phyloP scores from a whole-genome alignment of 1,139 yeast genomes.

The Geotrichum aggregatum region DNA sequence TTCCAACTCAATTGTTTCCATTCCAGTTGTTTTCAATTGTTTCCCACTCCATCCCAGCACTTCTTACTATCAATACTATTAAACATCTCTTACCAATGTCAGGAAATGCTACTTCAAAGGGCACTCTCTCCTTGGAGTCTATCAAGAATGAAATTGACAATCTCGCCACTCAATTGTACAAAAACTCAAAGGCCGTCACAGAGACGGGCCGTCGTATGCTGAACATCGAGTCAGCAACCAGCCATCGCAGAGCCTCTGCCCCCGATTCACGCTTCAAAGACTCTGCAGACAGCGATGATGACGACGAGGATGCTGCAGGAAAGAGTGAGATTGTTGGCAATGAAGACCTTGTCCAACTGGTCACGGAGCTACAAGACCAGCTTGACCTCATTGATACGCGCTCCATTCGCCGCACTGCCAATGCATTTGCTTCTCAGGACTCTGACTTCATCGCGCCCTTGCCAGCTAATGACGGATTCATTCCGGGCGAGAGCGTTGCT shows the following conservation, averaged over 20 bases:
- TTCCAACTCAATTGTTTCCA: neutral
- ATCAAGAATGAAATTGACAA: conserved; percentile 29
- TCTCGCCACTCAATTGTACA: conserved; percentile 33
- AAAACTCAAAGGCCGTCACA: conserved; percentile 41
- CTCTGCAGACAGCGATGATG: conserved; percentile 16
- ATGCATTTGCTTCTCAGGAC: conserved; percentile 37
- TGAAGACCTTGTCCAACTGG: conserved; percentile 69
- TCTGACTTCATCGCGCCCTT: conserved; percentile 50
- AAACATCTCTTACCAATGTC: neutral
- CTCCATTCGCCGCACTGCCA: conserved; percentile 37
- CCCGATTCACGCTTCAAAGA: conserved; percentile 3
- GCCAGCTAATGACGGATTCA: conserved; percentile 71
- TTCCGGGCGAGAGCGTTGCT: conserved; percentile 40
- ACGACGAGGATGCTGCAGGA: conserved; percentile 41
- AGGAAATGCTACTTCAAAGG: neutral
- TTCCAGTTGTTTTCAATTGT: neutral
- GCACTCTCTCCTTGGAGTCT: conserved; percentile 14
- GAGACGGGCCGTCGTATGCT: conserved; percentile 76
- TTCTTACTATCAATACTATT: neutral
- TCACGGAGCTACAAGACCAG: conserved; percentile 85
- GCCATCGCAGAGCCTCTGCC: conserved; percentile 24
- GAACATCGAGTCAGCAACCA: conserved; percentile 55
- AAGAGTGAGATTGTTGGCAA: conserved; percentile 51
- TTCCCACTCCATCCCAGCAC: neutral
- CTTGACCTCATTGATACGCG: conserved; percentile 51